phyloP scores from a whole-genome alignment of 2,329 filamentous ascomycete genomes.

The Apiospora saccharicola region DNA sequence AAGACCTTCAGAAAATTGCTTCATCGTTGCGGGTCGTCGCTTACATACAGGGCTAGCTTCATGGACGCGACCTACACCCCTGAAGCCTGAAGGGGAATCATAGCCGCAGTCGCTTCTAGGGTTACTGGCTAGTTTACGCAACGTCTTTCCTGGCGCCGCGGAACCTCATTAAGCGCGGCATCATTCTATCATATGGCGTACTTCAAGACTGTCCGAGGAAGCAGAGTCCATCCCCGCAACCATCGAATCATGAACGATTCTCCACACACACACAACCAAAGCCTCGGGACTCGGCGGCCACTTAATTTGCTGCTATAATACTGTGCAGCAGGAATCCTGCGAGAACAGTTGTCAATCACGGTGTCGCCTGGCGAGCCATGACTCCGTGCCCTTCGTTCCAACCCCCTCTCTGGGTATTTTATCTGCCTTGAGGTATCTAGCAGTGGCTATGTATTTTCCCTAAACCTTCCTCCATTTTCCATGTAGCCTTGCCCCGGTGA shows the following conservation, averaged over 20 bases:
- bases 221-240: background rate
- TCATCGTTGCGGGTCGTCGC: background rate
- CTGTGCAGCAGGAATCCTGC: background rate
- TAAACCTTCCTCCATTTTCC: background rate
- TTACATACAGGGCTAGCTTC: background rate
- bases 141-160: background rate
- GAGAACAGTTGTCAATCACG: constrained; percentile 5
- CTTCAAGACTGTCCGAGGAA: background rate
- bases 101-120: background rate
- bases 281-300: constrained; percentile 4
- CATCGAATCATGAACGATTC: background rate
- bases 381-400: background rate
- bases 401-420: background rate
- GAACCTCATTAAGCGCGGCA: background rate
- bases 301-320: background rate
- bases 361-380: background rate
- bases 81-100: background rate
- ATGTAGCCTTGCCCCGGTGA: background rate
- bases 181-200: background rate
- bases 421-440: background rate
- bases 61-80: background rate
- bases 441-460: background rate
- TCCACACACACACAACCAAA: background rate
- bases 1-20: background rate
- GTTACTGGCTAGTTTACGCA: background rate